Conservation (phyloP, 139 green algal genomes). For the Tetraselmis chui region DNA sequence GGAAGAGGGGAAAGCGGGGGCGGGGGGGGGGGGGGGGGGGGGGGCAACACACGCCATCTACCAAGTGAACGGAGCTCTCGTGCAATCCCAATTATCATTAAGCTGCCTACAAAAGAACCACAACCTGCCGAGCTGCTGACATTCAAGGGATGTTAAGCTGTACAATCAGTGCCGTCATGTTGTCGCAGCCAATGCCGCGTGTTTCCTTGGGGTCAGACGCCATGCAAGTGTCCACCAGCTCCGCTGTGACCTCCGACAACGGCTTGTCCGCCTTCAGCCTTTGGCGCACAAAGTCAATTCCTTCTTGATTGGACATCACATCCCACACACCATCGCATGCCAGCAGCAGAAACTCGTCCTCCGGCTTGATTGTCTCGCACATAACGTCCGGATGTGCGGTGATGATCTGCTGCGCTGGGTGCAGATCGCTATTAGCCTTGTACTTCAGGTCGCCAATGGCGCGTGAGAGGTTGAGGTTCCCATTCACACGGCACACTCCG, state of each 20-base stretch:
- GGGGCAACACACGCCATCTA: no score
- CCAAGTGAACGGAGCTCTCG: no score
- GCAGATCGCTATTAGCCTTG: constrained; percentile 67
- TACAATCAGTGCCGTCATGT: constrained; percentile 70
- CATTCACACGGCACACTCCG: constrained; percentile 71
- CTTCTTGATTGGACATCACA: constrained; percentile 74
- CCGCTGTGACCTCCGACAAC: constrained; percentile 42
- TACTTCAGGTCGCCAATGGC: constrained; percentile 95
- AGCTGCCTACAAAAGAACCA: no score
- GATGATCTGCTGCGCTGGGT: constrained; percentile 65
- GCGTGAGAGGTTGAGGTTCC: constrained; percentile 89
- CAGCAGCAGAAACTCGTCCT: constrained; percentile 87
- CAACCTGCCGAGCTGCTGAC: no score
- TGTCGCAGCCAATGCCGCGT: constrained; percentile 88
- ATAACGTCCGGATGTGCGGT: constrained; percentile 72
- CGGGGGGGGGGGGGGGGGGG: no score
- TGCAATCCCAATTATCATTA: no score
- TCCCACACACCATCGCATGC: constrained; percentile 93
- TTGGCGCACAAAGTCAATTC: constrained; percentile 71
- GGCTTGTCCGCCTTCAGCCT: constrained; percentile 44
- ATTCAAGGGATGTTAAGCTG: constrained; percentile 21
- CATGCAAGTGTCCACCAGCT: constrained; percentile 83
- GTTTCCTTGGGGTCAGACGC: constrained; percentile 72
- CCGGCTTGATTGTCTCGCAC: constrained; percentile 27
- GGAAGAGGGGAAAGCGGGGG: no score